These are phyloP conservation scores for Pontederia crassipes DNA, from an alignment of 176 grass and related monocot genomes.

Conservation along the genomic window DNA sequence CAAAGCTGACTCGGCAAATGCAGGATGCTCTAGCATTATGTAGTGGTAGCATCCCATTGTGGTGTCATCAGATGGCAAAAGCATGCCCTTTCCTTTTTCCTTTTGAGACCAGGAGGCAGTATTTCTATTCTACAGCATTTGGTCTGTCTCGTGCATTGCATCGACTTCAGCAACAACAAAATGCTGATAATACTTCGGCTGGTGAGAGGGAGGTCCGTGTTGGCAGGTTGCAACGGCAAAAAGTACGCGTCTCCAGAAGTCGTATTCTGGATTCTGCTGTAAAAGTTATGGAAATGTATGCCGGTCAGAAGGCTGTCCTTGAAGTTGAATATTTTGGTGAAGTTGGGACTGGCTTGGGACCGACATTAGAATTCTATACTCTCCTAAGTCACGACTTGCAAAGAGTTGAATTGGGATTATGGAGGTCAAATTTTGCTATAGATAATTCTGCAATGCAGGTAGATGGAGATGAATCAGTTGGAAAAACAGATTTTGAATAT, in stretches of 20 bases:
- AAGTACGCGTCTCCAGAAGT: conserved; percentile 80
- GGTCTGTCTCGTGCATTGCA: conserved; percentile 78
- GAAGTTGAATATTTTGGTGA: conserved; percentile 97
- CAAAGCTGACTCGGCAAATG: conserved; percentile 80
- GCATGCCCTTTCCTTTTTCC: conserved; percentile 83
- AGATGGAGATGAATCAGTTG: conserved; percentile 19
- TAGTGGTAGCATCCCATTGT: conserved; percentile 74
- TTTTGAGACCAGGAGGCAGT: conserved; percentile 74
- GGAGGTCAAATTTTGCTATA: conserved; percentile 41
- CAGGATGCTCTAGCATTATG: conserved; percentile 87
- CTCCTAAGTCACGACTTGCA: conserved; percentile 79
- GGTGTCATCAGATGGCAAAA: conserved; percentile 88
- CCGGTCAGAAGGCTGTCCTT: conserved; percentile 70
- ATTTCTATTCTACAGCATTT: conserved; percentile 88
- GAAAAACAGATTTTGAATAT: conserved; percentile 12
- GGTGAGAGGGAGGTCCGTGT: conserved; percentile 74
- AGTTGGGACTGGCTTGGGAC: conserved; percentile 86
- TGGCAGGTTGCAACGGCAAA: conserved; percentile 69
- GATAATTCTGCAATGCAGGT: conserved; percentile 38
- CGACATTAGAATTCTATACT: conserved; percentile 89
- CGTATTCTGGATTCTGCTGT: conserved; percentile 79
- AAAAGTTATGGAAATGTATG: conserved; percentile 97
- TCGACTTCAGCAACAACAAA: conserved; percentile 79
- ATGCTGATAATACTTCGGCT: conserved; percentile 41
- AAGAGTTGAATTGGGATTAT: conserved; percentile 51